A percentile compares a stretch with the other conserved stretches of the same genome.
These are phyloP conservation scores for Santalum album DNA, from an alignment of 164 flowering plant genomes.

Conservation along the genomic window DNA sequence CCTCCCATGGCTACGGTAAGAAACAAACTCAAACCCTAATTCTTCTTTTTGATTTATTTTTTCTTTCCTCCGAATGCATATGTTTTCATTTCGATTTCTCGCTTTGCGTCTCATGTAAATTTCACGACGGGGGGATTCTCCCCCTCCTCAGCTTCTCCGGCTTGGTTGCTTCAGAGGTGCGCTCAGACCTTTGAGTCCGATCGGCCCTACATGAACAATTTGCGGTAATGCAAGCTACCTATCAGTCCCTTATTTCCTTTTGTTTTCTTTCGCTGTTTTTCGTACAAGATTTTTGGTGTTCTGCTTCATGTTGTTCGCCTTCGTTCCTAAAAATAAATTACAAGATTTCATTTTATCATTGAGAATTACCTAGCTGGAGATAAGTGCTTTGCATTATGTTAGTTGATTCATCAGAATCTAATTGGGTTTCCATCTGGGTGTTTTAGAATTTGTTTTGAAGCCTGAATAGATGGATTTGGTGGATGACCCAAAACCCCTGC, in stretches of 20 bases:
- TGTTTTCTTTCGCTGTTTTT: neutral
- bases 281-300: no score
- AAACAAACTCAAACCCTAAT: neutral
- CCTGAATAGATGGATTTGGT: slow-evolving; percentile 76
- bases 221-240: slow-evolving; percentile 37
- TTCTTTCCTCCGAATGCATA: slow-evolving; percentile 1
- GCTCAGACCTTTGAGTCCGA: slow-evolving; percentile 56
- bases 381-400: no score
- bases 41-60: neutral
- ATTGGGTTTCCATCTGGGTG: neutral
- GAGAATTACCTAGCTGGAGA: no score
- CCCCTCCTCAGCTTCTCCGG: slow-evolving; percentile 58
- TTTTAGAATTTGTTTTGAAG: neutral
- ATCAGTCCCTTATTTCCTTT: neutral
- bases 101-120: neutral
- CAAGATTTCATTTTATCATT: no score
- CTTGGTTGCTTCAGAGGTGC: slow-evolving; percentile 88
- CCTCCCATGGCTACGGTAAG: slow-evolving; percentile 84
- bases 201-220: slow-evolving; percentile 59
- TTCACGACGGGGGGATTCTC: slow-evolving; percentile 43
- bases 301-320: no score
- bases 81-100: no score
- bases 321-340: no score
- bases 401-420: neutral
- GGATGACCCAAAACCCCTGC: slow-evolving; percentile 56